Conservation (phyloP, 345 rosid genomes). For the Eucalyptus albens region DNA sequence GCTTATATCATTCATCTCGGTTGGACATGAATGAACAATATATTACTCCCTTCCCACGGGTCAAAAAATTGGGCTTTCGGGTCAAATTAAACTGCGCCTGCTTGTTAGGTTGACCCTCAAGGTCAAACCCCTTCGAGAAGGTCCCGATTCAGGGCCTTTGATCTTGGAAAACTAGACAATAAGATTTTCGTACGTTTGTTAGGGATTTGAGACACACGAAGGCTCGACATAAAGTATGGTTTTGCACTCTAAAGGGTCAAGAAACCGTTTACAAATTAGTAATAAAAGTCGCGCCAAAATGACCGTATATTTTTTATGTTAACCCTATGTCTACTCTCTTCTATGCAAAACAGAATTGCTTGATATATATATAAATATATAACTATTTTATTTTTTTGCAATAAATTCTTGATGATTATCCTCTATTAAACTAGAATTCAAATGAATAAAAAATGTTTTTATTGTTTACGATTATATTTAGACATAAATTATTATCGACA, state of each 20-base stretch:
- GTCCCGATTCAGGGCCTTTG: background rate
- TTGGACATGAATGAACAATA: background rate
- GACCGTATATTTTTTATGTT: accelerated
- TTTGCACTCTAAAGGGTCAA: background rate
- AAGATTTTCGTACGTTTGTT: background rate
- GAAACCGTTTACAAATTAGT: background rate
- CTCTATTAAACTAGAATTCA: background rate
- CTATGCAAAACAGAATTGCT: background rate
- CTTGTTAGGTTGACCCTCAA: background rate
- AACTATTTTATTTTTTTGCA: background rate
- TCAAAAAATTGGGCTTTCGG: background rate
- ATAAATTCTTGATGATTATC: background rate
- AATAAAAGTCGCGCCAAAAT: background rate
- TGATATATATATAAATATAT: too few relatives aligned
- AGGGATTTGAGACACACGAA: background rate
- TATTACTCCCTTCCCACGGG: background rate
- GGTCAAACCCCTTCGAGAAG: background rate
- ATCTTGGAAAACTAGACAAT: background rate
- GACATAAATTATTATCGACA: too few relatives aligned
- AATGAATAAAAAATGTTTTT: background rate
- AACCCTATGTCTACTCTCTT: background rate
- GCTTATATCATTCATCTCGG: background rate
- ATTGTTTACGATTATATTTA: too few relatives aligned
- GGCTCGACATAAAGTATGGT: background rate
- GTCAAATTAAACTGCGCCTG: background rate